Evolutionary conservation across 257 asterid genomes (phyloP).

Genomic region (Prunella vulgaris): DNA sequence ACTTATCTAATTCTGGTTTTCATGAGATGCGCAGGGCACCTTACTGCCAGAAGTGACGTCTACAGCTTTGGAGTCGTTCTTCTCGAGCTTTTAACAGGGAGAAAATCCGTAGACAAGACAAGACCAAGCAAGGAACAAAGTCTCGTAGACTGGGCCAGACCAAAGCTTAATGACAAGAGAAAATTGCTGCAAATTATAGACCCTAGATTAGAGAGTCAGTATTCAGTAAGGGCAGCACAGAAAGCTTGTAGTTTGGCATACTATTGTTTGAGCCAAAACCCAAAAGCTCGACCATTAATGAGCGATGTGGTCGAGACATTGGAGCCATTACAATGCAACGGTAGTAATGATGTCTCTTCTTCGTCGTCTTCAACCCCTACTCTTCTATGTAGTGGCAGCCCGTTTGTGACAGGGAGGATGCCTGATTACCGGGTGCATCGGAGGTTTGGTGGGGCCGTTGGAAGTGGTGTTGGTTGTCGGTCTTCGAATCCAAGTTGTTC

Average conservation of each 20-base stretch:
- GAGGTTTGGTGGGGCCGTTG: slow-evolving; percentile 48
- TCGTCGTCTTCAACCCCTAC: slow-evolving; percentile 42
- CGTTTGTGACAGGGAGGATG: slow-evolving; percentile 52
- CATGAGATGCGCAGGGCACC: slow-evolving; percentile 71
- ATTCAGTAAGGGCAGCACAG: slow-evolving; percentile 93
- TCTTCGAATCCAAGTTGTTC: slow-evolving; percentile 68
- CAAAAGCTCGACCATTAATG: slow-evolving; percentile 97
- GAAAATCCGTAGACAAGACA: slow-evolving; percentile 97
- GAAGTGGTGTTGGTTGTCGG: slow-evolving; percentile 61
- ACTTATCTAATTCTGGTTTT: slow-evolving; percentile 17
- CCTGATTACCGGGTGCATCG: slow-evolving; percentile 62
- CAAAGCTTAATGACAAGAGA: slow-evolving; percentile 89
- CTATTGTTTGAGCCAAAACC: slow-evolving; percentile 98
- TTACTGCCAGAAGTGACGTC: slow-evolving; percentile 97
- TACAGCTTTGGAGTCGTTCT: slow-evolving; percentile 99
- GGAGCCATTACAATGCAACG: slow-evolving; percentile 80
- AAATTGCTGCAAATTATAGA: slow-evolving; percentile 95
- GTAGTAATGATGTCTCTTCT: slow-evolving; percentile 50
- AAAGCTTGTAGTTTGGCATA: slow-evolving; percentile 99
- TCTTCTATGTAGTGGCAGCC: slow-evolving; percentile 50
- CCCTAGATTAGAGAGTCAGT: slow-evolving; percentile 85
- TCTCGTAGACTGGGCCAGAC: slow-evolving; percentile 98
- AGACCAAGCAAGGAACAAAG: slow-evolving; percentile 98
- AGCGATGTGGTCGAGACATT: slow-evolving; percentile 96
- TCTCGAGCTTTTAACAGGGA: slow-evolving; percentile 92